A percentile compares a stretch with the other conserved stretches of the same genome.
These are phyloP conservation scores for Carex scoparia DNA, from an alignment of 176 grass and related monocot genomes.

Conservation along the genomic window DNA sequence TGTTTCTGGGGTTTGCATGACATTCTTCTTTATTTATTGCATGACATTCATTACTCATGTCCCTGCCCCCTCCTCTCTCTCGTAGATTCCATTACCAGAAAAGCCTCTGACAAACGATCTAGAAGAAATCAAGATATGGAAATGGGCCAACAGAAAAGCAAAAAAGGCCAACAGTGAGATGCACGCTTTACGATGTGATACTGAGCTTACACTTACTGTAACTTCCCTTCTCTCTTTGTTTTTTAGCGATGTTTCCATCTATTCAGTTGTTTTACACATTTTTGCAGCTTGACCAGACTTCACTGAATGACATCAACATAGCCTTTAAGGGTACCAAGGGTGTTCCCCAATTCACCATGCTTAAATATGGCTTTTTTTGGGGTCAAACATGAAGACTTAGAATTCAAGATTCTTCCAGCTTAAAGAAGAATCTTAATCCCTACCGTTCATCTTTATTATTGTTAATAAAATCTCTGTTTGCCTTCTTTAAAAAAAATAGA, in stretches of 20 bases:
- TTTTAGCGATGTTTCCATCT: not conserved
- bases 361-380: not conserved
- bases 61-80: slow-evolving; percentile 12
- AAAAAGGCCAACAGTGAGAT: slow-evolving; percentile 80
- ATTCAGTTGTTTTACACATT: slow-evolving; percentile 11
- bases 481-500: not conserved
- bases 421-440: not conserved
- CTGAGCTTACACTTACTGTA: slow-evolving; percentile 96
- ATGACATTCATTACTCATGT: not conserved
- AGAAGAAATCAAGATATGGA: slow-evolving; percentile 76
- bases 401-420: not conserved
- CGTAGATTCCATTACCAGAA: slow-evolving; percentile 65
- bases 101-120: slow-evolving; percentile 51
- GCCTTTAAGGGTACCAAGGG: not conserved
- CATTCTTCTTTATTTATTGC: not conserved
- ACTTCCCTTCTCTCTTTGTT: not conserved
- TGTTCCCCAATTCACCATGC: not conserved
- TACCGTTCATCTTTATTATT: not conserved
- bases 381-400: not conserved
- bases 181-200: slow-evolving; percentile 85
- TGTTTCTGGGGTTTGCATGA: not conserved
- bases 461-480: not conserved
- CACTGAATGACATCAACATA: not conserved
- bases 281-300: slow-evolving; percentile 25
- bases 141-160: slow-evolving; percentile 61